A percentile compares a stretch with the other conserved stretches of the same genome.
phyloP scores from a whole-genome alignment of 352 stramenopile genomes.

The Phytophthora lateralis region DNA sequence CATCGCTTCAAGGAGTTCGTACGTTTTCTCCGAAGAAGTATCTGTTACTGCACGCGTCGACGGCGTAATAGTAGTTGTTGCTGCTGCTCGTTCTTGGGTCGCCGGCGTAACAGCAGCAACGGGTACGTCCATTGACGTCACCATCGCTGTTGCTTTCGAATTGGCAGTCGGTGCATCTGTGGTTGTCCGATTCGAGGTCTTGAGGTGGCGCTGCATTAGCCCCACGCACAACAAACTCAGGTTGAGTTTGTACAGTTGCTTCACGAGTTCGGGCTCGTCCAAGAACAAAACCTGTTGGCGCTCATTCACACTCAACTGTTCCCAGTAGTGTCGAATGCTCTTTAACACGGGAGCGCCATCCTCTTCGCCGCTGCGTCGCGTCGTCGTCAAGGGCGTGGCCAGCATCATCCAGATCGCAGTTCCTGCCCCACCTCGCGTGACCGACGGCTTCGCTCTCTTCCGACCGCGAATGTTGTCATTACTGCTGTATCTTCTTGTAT shows the following conservation, averaged over 20 bases:
- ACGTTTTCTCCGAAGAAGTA: conserved; percentile 61
- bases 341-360: conserved; percentile 23
- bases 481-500: not conserved
- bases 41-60: conserved; percentile 22
- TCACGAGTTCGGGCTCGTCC: conserved; percentile 82
- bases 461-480: conserved; percentile 18
- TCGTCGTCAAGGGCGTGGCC: conserved; percentile 20
- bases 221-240: conserved; percentile 82
- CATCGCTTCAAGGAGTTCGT: conserved; percentile 87
- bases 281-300: conserved; percentile 81
- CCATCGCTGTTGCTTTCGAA: conserved; percentile 6
- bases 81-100: conserved; percentile 9
- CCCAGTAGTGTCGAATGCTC: conserved; percentile 68
- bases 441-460: conserved; percentile 51
- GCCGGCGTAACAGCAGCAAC: not conserved
- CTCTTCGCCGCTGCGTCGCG: conserved; percentile 16
- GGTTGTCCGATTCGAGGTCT: conserved; percentile 37
- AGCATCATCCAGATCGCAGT: conserved; percentile 32
- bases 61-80: not conserved
- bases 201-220: conserved; percentile 84
- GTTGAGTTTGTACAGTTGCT: conserved; percentile 90
- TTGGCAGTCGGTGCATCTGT: conserved; percentile 7
- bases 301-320: conserved; percentile 62
- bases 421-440: conserved; percentile 13
- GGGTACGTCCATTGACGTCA: not conserved